phyloP scores from a whole-genome alignment of 768 basidiomycete genomes.

The Clathrus columnatus region DNA sequence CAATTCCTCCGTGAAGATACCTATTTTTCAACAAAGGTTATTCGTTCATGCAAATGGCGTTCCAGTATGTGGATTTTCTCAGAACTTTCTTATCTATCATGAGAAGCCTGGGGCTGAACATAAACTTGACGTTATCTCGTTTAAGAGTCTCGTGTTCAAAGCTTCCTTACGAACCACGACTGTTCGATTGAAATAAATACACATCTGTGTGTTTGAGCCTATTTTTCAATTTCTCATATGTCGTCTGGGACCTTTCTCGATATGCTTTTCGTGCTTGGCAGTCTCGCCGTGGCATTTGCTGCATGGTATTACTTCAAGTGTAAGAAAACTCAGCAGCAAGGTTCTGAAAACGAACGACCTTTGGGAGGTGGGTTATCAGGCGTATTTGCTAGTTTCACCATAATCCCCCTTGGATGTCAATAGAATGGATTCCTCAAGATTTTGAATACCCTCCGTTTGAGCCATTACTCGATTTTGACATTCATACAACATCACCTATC shows the following conservation, averaged over 20 bases:
- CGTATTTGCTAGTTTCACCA: not conserved
- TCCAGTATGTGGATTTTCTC: not conserved
- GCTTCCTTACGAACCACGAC: no score
- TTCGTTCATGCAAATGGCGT: not conserved
- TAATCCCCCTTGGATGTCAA: not conserved
- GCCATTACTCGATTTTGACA: constrained; percentile 7
- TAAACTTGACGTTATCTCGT: no score
- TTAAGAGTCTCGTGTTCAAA: no score
- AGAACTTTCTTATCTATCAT: not conserved
- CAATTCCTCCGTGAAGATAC: no score
- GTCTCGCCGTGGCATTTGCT: not conserved
- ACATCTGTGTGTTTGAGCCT: no score
- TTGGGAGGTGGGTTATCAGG: not conserved
- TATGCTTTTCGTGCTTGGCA: not conserved
- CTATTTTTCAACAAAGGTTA: not conserved
- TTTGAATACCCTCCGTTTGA: constrained; percentile 3
- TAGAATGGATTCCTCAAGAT: constrained; percentile 6
- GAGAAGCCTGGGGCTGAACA: no score
- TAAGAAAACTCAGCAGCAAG: not conserved
- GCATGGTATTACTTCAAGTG: not conserved
- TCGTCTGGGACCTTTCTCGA: not conserved
- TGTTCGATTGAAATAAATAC: no score
- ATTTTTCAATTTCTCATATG: no score
- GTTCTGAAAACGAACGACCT: not conserved
- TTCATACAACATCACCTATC: constrained; percentile 13